These are phyloP conservation scores for Bruguiera parviflora DNA, from an alignment of 345 rosid species.

Conservation along the genomic window DNA sequence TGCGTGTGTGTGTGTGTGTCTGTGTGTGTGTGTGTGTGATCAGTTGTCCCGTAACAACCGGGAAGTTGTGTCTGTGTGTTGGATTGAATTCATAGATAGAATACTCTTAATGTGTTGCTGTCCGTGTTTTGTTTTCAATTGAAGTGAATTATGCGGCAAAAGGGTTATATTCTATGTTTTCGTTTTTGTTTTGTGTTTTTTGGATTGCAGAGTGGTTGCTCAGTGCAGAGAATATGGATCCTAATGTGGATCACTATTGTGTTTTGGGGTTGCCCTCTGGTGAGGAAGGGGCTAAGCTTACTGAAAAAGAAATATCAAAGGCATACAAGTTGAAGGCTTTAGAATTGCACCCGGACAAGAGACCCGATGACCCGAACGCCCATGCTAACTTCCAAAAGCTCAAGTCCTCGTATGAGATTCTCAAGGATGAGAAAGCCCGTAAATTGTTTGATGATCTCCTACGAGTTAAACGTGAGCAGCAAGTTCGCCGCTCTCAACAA, in stretches of 20 bases:
- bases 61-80: no score
- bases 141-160: no score
- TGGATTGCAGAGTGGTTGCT: no score
- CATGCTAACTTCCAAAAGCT: slow-evolving; percentile 71
- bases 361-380: slow-evolving; percentile 82
- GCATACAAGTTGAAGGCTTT: slow-evolving; percentile 74
- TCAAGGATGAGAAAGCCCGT: slow-evolving; percentile 74
- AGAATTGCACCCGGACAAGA: slow-evolving; percentile 82
- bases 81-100: no score
- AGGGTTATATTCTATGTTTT: no score
- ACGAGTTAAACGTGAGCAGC: slow-evolving; percentile 62
- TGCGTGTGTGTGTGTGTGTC: no score
- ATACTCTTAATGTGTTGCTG: no score
- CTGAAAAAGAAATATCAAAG: slow-evolving; percentile 68
- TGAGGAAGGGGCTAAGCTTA: slow-evolving; percentile 73
- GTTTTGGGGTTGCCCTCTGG: slow-evolving; percentile 80
- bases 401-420: slow-evolving; percentile 68
- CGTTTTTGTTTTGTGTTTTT: no score
- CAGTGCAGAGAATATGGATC: slow-evolving; percentile 32
- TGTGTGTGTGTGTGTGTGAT: no score
- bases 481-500: slow-evolving; percentile 44
- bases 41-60: no score
- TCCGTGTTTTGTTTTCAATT: no score
- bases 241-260: slow-evolving; percentile 65
- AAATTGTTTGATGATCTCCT: slow-evolving; percentile 82